Conservation (phyloP, 352 stramenopile genomes). For the Halophytophthora batemanensis region DNA sequence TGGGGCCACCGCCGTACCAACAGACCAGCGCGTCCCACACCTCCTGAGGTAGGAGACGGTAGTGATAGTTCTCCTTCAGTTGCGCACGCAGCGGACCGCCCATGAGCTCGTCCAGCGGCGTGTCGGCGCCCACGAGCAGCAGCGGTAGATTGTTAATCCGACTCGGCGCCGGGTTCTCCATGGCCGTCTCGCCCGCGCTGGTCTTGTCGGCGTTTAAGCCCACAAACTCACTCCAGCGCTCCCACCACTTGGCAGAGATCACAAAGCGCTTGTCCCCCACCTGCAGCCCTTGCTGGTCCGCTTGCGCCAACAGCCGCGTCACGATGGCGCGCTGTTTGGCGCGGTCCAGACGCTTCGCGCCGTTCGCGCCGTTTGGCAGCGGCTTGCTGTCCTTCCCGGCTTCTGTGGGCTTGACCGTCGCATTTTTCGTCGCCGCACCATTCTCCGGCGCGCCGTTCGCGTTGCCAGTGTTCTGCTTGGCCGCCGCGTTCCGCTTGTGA, state of each 20-base stretch:
- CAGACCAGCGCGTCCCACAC: slow-evolving; percentile 70
- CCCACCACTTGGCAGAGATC: slow-evolving; percentile 79
- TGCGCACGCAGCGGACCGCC: slow-evolving; percentile 53
- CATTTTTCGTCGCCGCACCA: not conserved
- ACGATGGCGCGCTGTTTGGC: slow-evolving; percentile 55
- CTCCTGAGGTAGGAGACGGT: slow-evolving; percentile 64
- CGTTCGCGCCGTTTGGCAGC: slow-evolving; percentile 3
- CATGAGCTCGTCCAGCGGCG: slow-evolving; percentile 63
- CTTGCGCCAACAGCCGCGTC: slow-evolving; percentile 54
- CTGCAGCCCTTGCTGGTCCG: slow-evolving; percentile 65
- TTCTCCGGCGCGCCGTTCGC: slow-evolving; percentile 1
- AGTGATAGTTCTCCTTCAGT: slow-evolving; percentile 77
- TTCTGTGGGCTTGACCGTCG: slow-evolving; percentile 1
- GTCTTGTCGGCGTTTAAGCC: slow-evolving; percentile 27
- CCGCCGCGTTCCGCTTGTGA: slow-evolving; percentile 29
- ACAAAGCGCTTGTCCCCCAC: slow-evolving; percentile 78
- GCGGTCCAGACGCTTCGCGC: slow-evolving; percentile 25
- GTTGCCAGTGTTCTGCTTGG: slow-evolving; percentile 46
- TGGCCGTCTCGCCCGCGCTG: not conserved
- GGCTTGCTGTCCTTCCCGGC: slow-evolving; percentile 6
- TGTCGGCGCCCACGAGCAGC: slow-evolving; percentile 44
- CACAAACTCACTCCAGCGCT: slow-evolving; percentile 74
- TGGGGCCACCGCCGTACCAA: slow-evolving; percentile 69
- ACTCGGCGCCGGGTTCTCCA: slow-evolving; percentile 29
- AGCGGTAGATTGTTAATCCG: slow-evolving; percentile 66